These are phyloP conservation scores for Microascus cirrosus DNA, from an alignment of 2,329 filamentous ascomycete genomes.

Conservation along the genomic window DNA sequence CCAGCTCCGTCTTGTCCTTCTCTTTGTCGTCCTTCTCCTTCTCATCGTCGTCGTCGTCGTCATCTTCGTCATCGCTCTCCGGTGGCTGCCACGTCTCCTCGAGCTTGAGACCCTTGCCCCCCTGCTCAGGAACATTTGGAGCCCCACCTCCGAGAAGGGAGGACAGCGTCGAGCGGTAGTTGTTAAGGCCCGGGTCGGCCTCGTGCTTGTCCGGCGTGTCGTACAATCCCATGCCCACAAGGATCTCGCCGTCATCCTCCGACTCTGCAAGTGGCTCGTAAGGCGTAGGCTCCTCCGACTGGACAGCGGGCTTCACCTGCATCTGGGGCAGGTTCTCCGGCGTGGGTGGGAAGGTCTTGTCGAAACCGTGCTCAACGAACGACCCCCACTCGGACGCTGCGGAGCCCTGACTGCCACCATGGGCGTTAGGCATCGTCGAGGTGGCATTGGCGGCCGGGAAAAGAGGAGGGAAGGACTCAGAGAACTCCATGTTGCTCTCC, in stretches of 20 bases:
- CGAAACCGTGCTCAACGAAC: constrained; percentile 31
- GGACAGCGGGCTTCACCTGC: constrained; percentile 22
- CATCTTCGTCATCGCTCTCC: constrained; percentile 44
- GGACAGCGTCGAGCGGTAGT: constrained; percentile 42
- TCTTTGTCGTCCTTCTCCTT: constrained; percentile 37
- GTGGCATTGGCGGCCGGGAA: constrained; percentile 3
- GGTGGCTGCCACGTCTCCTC: constrained; percentile 72
- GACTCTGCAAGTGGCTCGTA: constrained; percentile 41
- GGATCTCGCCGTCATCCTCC: constrained; percentile 56
- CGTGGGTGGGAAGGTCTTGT: constrained; percentile 44
- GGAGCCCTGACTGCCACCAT: neutral
- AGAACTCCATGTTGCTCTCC: constrained; percentile 12
- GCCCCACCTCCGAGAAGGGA: constrained; percentile 32
- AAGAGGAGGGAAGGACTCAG: constrained; percentile 20
- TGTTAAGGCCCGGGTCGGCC: constrained; percentile 37
- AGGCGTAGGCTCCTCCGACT: constrained; percentile 36
- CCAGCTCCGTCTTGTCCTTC: constrained; percentile 14
- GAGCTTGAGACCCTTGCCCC: constrained; percentile 66
- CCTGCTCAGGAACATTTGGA: constrained; percentile 6
- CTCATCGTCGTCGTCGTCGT: constrained; percentile 11
- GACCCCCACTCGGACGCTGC: constrained; percentile 25
- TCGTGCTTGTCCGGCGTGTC: constrained; percentile 52
- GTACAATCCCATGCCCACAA: constrained; percentile 76
- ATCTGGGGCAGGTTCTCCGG: constrained; percentile 46
- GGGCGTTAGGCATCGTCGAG: constrained; percentile 9